Percentiles rank a stretch among this genome's conserved stretches.
Conservation (phyloP, 352 stramenopile genomes). For the Globisporangium okanoganense region DNA sequence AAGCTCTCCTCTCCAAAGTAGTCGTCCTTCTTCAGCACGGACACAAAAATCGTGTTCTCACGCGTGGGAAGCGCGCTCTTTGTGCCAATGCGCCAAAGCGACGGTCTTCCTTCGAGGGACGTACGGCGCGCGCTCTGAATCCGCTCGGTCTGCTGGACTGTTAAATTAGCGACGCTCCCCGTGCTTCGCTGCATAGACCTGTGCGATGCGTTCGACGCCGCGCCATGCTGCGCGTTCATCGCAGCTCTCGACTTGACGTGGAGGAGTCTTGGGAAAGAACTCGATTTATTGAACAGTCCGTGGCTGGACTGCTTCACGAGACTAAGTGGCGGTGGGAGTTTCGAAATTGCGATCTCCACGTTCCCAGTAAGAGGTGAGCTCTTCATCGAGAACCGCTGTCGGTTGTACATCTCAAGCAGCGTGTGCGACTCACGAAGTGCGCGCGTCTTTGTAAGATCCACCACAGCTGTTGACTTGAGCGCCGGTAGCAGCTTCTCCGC, state of each 20-base stretch:
- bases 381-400: not conserved
- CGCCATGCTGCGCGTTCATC: not conserved
- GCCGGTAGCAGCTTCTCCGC: conserved; percentile 48
- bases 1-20: conserved; percentile 68
- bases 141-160: not conserved
- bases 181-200: not conserved
- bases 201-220: no score
- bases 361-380: not conserved
- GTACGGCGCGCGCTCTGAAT: not conserved
- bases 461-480: conserved; percentile 9
- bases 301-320: conserved; percentile 7
- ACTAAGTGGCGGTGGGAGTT: not conserved
- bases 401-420: not conserved
- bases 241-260: not conserved
- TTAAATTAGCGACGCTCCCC: not conserved
- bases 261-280: not conserved
- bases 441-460: not conserved
- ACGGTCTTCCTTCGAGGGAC: not conserved
- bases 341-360: not conserved
- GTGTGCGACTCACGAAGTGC: not conserved
- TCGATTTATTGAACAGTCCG: not conserved
- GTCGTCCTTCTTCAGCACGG: conserved; percentile 48
- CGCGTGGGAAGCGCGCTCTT: not conserved
- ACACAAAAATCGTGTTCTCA: conserved; percentile 32
- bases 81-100: conserved; percentile 8